phyloP scores from a whole-genome alignment of 225 moss, liverwort and hornwort genomes.

The Pseudisothecium myosuroides region DNA sequence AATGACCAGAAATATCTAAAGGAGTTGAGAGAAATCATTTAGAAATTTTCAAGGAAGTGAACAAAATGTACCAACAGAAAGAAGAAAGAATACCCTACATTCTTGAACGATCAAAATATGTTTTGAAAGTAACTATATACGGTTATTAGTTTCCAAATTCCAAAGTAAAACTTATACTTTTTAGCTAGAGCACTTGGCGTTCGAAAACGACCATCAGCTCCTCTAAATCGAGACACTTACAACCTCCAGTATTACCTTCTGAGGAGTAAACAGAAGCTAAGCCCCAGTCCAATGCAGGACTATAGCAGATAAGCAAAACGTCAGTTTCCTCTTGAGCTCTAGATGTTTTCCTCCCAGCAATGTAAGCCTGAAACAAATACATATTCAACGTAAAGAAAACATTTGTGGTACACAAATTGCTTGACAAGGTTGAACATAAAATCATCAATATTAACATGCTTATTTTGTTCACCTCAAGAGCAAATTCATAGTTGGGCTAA shows the following conservation, averaged over 20 bases:
- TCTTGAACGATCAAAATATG: not conserved
- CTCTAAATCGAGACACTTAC: not conserved
- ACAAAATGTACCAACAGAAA: not conserved
- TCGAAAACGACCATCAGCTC: not conserved
- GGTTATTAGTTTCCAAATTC: not conserved
- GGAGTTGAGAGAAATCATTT: not conserved
- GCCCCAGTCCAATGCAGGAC: slow-evolving; percentile 13
- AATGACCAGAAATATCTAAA: not conserved
- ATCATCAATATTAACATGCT: not conserved
- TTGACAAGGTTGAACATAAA: not conserved
- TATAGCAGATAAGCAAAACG: slow-evolving; percentile 28
- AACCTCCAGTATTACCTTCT: slow-evolving; percentile 11
- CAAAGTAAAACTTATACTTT: not conserved
- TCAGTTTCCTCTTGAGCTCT: slow-evolving; percentile 20
- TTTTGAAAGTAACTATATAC: too few species aligned
- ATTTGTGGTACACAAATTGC: not conserved
- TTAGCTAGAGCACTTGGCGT: not conserved
- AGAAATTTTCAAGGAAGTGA: not conserved
- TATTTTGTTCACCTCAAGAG: not conserved
- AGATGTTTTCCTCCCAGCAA: slow-evolving; percentile 8
- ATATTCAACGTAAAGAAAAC: not conserved
- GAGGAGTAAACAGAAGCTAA: slow-evolving; percentile 11
- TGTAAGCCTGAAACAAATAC: slow-evolving; percentile 13
- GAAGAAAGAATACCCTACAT: not conserved
- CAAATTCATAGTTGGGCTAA: not conserved